Percentiles rank a stretch among this genome's conserved stretches.
phyloP scores from a whole-genome alignment of 148 eudicot species.

The Nyssa sinensis region DNA sequence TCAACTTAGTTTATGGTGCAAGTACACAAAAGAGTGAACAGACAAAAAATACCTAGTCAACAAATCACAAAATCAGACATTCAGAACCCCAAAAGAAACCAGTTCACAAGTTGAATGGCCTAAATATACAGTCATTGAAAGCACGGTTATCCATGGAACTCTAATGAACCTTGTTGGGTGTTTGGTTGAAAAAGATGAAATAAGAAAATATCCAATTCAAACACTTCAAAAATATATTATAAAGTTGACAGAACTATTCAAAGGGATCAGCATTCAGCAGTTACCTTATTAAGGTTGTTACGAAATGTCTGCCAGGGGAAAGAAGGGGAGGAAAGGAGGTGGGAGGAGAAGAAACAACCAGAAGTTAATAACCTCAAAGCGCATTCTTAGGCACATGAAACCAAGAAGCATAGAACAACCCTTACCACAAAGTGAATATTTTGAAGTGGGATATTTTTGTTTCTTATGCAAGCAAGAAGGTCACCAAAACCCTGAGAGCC shows the following conservation, averaged over 20 bases:
- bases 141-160: not conserved
- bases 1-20: not conserved
- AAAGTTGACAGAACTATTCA: constrained; percentile 8
- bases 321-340: constrained; percentile 10
- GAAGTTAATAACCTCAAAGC: constrained; percentile 14
- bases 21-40: too few species aligned
- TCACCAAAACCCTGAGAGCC: constrained; percentile 96
- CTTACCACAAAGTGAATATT: constrained; percentile 98
- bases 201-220: not conserved
- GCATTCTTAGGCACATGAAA: constrained; percentile 8
- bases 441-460: constrained; percentile 76
- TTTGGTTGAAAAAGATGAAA: not conserved
- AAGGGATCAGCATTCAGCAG: not conserved
- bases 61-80: not conserved
- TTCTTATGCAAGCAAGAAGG: constrained; percentile 75
- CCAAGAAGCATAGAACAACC: not conserved
- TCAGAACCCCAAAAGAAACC: not conserved
- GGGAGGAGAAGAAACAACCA: not conserved
- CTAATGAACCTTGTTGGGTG: not conserved
- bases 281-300: constrained; percentile 98
- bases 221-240: not conserved
- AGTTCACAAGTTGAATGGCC: not conserved
- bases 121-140: not conserved
- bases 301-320: constrained; percentile 76
- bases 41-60: too few species aligned